phyloP scores from a whole-genome alignment of 305 asterid genomes.

The Ruellia speciosa region DNA sequence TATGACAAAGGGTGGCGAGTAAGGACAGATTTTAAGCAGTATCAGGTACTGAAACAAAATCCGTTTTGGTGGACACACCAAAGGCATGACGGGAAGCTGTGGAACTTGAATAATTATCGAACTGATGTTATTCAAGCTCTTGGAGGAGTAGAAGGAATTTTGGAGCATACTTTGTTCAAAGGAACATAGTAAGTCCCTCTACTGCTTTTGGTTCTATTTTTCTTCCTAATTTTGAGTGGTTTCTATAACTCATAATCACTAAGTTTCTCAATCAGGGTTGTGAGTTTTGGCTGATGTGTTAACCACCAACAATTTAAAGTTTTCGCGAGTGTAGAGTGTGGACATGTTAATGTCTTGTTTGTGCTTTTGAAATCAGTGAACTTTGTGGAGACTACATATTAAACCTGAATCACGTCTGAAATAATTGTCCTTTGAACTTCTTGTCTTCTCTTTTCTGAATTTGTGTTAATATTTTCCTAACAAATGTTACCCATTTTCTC shows the following conservation, averaged over 20 bases:
- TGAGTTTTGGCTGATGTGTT: background rate
- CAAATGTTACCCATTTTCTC: slow-evolving; percentile 11
- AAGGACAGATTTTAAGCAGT: slow-evolving; percentile 94
- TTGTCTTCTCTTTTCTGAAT: background rate
- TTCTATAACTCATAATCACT: too few relatives aligned
- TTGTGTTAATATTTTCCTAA: background rate
- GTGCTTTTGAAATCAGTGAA: background rate
- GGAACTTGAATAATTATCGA: slow-evolving; percentile 97
- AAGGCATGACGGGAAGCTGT: slow-evolving; percentile 93
- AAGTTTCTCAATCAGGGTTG: too few relatives aligned
- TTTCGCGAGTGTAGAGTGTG: background rate
- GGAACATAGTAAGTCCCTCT: slow-evolving; percentile 81
- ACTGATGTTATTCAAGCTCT: slow-evolving; percentile 99
- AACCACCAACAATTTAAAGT: background rate
- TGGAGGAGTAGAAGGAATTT: slow-evolving; percentile 99
- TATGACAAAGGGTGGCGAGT: slow-evolving; percentile 99
- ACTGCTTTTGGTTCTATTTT: background rate
- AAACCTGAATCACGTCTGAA: too few relatives aligned
- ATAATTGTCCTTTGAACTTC: background rate
- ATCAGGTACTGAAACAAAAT: slow-evolving; percentile 96
- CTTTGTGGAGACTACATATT: background rate
- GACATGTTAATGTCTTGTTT: background rate
- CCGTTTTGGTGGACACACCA: slow-evolving; percentile 99
- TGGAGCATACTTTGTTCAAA: slow-evolving; percentile 91
- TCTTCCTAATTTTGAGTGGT: background rate